These are phyloP conservation scores for Volvox carteri DNA, from an alignment of 163 green algal genomes.

Conservation along the genomic window DNA sequence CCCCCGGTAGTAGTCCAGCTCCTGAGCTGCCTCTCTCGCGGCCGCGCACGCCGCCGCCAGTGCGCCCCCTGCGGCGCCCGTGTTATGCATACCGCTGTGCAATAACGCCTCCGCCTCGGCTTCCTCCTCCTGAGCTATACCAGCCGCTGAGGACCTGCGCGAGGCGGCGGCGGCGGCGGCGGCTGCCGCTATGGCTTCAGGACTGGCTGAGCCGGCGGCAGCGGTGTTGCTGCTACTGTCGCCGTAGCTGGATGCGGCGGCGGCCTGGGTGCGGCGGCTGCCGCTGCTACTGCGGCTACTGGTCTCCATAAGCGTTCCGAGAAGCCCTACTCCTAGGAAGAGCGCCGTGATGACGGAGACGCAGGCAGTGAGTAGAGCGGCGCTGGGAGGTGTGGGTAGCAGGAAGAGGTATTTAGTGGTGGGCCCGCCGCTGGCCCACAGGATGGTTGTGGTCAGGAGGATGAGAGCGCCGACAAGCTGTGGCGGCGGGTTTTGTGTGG, in stretches of 20 bases:
- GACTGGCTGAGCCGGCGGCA: too few relatives aligned
- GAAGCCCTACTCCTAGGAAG: constrained; percentile 19
- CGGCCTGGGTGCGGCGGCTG: background rate
- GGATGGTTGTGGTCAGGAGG: constrained; percentile 14
- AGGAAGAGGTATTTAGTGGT: constrained; percentile 48
- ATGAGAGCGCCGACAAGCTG: constrained; percentile 33
- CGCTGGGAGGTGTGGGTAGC: constrained; percentile 26
- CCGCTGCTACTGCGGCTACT: background rate
- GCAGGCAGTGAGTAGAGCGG: constrained; percentile 38
- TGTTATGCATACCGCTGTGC: constrained; percentile 36
- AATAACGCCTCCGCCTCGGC: constrained; percentile 36
- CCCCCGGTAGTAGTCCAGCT: too few relatives aligned
- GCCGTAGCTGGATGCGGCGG: too few relatives aligned
- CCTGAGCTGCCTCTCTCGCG: background rate
- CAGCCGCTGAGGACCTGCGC: background rate
- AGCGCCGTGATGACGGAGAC: constrained; percentile 9
- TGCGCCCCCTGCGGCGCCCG: background rate
- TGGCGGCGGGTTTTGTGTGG: too few relatives aligned
- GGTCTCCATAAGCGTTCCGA: constrained; percentile 16
- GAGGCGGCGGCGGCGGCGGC: background rate
- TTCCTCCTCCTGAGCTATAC: background rate
- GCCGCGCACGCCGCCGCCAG: background rate
- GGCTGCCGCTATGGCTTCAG: background rate
- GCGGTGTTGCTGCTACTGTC: too few relatives aligned
- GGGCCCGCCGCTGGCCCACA: constrained; percentile 44